Evolutionary conservation across 495 filamentous ascomycete genomes (phyloP), one percentile per base, ranked within the genome.

Genomic region (Neurospora africana): DNA sequence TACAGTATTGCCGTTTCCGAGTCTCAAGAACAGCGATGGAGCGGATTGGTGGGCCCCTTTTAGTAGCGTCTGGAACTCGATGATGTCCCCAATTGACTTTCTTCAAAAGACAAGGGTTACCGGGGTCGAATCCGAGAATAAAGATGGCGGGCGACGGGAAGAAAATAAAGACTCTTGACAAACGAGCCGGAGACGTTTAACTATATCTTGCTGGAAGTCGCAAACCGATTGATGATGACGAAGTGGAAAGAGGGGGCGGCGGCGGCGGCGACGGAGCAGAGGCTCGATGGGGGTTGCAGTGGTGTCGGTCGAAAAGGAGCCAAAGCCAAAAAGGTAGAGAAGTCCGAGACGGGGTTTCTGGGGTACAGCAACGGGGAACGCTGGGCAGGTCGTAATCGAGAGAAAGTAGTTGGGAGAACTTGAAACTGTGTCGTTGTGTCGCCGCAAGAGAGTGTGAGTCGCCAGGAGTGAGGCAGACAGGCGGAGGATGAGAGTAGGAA

Each of bases 211-310:
- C 27, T 35, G 53, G 53, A 65, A 65, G 53, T 65, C 53, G 53
- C 53, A 65, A 33, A 19, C 27, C 53, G 27, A 65, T 65, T 65
- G 53, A 65, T 1, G 27, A 65, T 65, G 53, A 40, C 69, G 71
- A 67, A 68, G 68, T 72, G 69, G 72, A 72, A 58, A 47, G 69
- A 19, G 69, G 41, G 69, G 35, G 68, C 38, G 68, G 23, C 43
- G 69, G 38, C 27, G 40, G 39, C 43, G 69, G 38, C 38, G 69
- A 35, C 69, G 69, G 69, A 44, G 38, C 69, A 47, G 40, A 70
- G 23, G 69, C 69, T 38, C 36, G 40, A 44, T 30, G 43, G 69
- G 69, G 30, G 40, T 47, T 33, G 69, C 23, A 47, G 38, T 47
- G 40, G 33, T 47, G 38, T 33, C 69, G 38, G 38, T 44, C 30